Conservation (phyloP, 1,139 yeast species). For the Geotrichum cucujoidarum region DNA sequence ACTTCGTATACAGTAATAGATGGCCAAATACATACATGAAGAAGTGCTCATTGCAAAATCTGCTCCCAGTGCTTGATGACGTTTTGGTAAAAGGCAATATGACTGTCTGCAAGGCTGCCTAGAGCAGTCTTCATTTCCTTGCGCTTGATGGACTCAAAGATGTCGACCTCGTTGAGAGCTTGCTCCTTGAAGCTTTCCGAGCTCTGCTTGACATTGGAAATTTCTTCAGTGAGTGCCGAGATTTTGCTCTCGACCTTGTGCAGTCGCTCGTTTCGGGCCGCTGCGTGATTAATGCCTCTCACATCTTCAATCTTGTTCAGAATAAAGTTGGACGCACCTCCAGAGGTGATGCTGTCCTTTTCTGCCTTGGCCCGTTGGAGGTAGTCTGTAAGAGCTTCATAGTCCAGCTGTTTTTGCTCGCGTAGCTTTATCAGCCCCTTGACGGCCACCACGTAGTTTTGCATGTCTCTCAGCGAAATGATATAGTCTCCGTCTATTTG, state of each 20-base stretch:
- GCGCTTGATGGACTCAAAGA: conserved; percentile 77
- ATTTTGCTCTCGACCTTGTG: conserved; percentile 54
- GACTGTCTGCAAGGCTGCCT: conserved; percentile 65
- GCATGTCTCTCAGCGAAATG: conserved; percentile 78
- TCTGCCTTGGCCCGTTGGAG: conserved; percentile 66
- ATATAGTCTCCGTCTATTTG: conserved; percentile 77
- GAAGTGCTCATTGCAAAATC: too few species aligned
- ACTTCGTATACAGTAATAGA: too few species aligned
- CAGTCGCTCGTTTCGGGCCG: conserved; percentile 49
- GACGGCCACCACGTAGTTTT: conserved; percentile 74
- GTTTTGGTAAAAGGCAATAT: conserved; percentile 69
- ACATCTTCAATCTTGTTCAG: conserved; percentile 54
- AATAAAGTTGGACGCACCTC: conserved; percentile 49
- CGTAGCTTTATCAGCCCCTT: conserved; percentile 74
- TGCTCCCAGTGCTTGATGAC: conserved; percentile 67
- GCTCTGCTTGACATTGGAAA: conserved; percentile 62
- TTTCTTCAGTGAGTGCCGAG: conserved; percentile 50
- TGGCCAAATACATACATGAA: too few species aligned
- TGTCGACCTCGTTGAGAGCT: conserved; percentile 65
- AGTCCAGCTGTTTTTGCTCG: conserved; percentile 87
- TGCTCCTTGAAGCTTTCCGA: conserved; percentile 66
- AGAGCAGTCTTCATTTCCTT: conserved; percentile 69
- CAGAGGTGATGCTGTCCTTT: conserved; percentile 55
- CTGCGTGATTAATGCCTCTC: conserved; percentile 56
- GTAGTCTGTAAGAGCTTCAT: conserved; percentile 80